phyloP scores from a whole-genome alignment of 2,329 filamentous ascomycete genomes.

The Neofusicoccum sp. region DNA sequence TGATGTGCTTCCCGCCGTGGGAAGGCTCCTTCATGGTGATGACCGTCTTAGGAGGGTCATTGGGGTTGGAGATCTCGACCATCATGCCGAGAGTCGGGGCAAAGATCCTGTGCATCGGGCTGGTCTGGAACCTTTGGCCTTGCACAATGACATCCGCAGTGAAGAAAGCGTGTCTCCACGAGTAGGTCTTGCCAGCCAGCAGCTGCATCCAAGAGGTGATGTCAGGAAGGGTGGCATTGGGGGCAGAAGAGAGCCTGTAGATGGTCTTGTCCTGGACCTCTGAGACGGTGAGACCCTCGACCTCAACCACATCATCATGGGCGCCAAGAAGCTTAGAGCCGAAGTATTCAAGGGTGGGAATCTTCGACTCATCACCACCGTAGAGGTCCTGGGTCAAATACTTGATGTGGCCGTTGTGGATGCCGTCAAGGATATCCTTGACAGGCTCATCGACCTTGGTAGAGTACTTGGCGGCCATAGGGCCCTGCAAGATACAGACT shows the following conservation, averaged over 20 bases:
- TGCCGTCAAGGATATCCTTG: slow-evolving; percentile 88
- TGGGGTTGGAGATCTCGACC: slow-evolving; percentile 82
- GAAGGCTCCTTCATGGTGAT: slow-evolving; percentile 88
- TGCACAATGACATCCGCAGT: slow-evolving; percentile 92
- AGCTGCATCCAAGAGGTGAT: slow-evolving; percentile 85
- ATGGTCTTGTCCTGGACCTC: slow-evolving; percentile 79
- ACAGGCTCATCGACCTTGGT: slow-evolving; percentile 90
- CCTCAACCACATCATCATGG: slow-evolving; percentile 66
- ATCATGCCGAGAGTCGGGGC: slow-evolving; percentile 83
- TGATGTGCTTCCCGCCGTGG: slow-evolving; percentile 80
- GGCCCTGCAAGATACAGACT: slow-evolving; percentile 94
- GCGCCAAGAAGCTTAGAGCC: slow-evolving; percentile 80
- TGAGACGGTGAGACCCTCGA: slow-evolving; percentile 83
- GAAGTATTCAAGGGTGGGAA: slow-evolving; percentile 92
- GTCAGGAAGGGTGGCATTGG: slow-evolving; percentile 74
- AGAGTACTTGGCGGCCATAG: slow-evolving; percentile 88
- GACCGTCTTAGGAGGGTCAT: slow-evolving; percentile 78
- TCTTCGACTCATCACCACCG: slow-evolving; percentile 67
- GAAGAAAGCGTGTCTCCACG: slow-evolving; percentile 94
- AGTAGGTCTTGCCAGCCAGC: slow-evolving; percentile 81
- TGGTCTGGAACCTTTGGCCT: slow-evolving; percentile 95
- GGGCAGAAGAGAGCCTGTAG: slow-evolving; percentile 78
- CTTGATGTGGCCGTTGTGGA: slow-evolving; percentile 86
- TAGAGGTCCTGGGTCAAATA: slow-evolving; percentile 81
- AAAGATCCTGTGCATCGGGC: slow-evolving; percentile 91